phyloP scores from a whole-genome alignment of 2,329 filamentous ascomycete species.

The Claviceps monticola region DNA sequence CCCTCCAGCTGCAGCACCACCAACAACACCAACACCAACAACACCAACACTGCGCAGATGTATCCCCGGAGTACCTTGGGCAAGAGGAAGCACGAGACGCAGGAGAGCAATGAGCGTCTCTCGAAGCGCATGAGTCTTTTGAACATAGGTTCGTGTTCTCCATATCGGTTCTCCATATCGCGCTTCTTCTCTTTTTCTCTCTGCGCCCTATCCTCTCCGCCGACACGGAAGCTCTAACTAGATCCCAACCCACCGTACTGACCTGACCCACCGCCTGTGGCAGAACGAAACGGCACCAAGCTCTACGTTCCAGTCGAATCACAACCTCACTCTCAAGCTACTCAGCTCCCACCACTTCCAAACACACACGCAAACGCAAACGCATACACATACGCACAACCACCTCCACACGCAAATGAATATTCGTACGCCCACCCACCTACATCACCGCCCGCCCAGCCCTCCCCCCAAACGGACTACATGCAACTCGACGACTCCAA shows the following conservation, averaged over 20 bases:
- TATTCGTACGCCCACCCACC: background rate
- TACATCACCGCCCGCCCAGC: background rate
- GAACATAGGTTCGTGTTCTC: conserved; percentile 51
- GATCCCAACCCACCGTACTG: background rate
- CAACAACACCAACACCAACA: conserved; percentile 6
- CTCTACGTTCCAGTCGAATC: conserved; percentile 53
- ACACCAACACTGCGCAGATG: too few species aligned
- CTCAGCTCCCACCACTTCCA: background rate
- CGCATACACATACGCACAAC: background rate
- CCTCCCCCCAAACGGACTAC: conserved; percentile 30
- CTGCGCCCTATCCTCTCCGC: too few species aligned
- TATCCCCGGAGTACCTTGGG: conserved; percentile 9
- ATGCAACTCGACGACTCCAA: conserved; percentile 85
- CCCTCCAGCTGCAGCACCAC: conserved; percentile 3
- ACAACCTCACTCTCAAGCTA: conserved; percentile 9
- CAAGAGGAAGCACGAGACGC: conserved; percentile 47
- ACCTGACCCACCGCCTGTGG: background rate
- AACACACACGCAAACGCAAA: background rate
- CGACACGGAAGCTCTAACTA: too few species aligned
- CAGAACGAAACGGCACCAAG: conserved; percentile 49
- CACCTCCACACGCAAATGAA: background rate
- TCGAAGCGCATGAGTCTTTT: conserved; percentile 73
- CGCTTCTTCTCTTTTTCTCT: too few species aligned
- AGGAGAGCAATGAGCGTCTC: conserved; percentile 53
- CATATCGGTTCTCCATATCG: too few species aligned